Conservation (phyloP, 345 rosid genomes). For the Turritis glabra region DNA sequence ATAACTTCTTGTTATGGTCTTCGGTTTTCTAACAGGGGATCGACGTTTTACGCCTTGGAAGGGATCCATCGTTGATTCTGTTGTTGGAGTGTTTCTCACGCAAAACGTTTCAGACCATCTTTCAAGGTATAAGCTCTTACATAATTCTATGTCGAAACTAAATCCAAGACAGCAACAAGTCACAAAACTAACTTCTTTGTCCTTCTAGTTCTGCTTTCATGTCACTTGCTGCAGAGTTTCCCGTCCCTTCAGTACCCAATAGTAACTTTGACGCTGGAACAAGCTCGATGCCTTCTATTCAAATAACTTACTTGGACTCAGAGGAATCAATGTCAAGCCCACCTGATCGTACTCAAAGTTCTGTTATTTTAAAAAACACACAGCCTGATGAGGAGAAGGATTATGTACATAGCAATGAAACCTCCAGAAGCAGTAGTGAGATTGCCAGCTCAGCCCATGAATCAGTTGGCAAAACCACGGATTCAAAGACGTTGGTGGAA, state of each 20-base stretch:
- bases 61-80: constrained; percentile 96
- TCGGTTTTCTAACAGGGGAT: constrained; percentile 60
- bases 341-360: constrained; percentile 45
- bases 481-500: constrained; percentile 34
- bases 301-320: constrained; percentile 48
- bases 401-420: constrained; percentile 47
- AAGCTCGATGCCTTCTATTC: constrained; percentile 43
- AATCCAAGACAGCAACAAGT: constrained; percentile 5
- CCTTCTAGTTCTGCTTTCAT: constrained; percentile 87
- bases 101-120: constrained; percentile 97
- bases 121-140: constrained; percentile 64
- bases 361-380: constrained; percentile 42
- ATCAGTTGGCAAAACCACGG: constrained; percentile 34
- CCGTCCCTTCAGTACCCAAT: constrained; percentile 41
- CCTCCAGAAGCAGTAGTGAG: constrained; percentile 45
- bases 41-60: constrained; percentile 95
- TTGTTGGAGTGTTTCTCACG: constrained; percentile 94
- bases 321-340: constrained; percentile 50
- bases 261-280: constrained; percentile 43
- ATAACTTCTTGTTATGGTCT: constrained; percentile 23
- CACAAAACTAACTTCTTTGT: constrained; percentile 19
- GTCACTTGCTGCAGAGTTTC: constrained; percentile 82
- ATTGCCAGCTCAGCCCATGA: constrained; percentile 41
- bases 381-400: constrained; percentile 53
- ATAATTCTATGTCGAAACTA: neutral